These are phyloP conservation scores for Lipomyces spencermartinsiae DNA, from an alignment of 805 yeast genomes.

Conservation along the genomic window DNA sequence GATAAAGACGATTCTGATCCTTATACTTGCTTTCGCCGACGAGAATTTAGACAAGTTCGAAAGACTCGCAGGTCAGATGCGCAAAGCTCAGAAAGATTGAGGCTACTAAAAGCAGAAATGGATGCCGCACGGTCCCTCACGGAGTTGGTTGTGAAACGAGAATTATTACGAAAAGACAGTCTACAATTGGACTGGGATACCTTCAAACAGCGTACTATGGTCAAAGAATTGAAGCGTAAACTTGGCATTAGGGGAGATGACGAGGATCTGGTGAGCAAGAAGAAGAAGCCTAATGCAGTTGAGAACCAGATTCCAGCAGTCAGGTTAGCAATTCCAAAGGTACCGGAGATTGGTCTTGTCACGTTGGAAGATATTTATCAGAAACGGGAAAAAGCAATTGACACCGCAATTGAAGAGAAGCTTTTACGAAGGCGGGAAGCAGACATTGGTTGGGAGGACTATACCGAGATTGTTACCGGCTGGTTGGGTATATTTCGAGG, in stretches of 20 bases:
- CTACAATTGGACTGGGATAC: constrained; percentile 68
- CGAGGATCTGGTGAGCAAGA: constrained; percentile 78
- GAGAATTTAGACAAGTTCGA: constrained; percentile 94
- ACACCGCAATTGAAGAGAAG: constrained; percentile 84
- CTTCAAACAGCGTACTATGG: constrained; percentile 73
- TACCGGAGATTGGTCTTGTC: constrained; percentile 88
- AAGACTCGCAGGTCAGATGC: constrained; percentile 95
- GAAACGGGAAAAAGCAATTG: constrained; percentile 78
- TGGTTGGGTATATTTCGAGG: constrained; percentile 28
- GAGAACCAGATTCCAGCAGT: constrained; percentile 27
- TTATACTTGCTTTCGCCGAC: constrained; percentile 90
- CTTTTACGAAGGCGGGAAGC: constrained; percentile 69
- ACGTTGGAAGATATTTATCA: constrained; percentile 77
- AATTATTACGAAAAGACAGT: constrained; percentile 64
- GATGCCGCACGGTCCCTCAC: constrained; percentile 75
- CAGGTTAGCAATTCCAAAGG: constrained; percentile 66
- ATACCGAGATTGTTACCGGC: constrained; percentile 32
- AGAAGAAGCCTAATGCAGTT: constrained; percentile 49
- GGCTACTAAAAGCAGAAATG: constrained; percentile 75
- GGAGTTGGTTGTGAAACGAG: constrained; percentile 75
- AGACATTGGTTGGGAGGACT: constrained; percentile 77
- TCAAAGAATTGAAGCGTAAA: constrained; percentile 75
- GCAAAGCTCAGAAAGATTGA: constrained; percentile 82
- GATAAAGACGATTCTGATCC: constrained; percentile 95
- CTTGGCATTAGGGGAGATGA: constrained; percentile 83